phyloP scores from a whole-genome alignment of 345 rosid genomes.

The Odontarrhena argentea region DNA sequence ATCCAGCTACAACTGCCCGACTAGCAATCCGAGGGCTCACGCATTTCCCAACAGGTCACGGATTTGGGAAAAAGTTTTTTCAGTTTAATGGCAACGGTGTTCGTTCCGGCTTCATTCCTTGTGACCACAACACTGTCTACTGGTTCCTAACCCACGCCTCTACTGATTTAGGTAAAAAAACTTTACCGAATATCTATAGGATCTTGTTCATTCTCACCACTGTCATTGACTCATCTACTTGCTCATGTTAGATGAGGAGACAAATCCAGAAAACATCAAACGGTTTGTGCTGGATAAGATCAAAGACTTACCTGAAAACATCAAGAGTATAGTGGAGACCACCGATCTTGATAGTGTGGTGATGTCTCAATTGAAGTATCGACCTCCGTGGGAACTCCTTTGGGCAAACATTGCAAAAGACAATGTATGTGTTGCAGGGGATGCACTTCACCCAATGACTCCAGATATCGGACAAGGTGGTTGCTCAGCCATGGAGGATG shows the following conservation, averaged over 20 bases:
- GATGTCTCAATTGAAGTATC: slow-evolving; percentile 40
- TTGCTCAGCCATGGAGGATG: slow-evolving; percentile 69
- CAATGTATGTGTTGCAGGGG: slow-evolving; percentile 67
- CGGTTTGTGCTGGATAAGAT: slow-evolving; percentile 49
- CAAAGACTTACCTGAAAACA: slow-evolving; percentile 41
- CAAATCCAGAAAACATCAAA: slow-evolving; percentile 45
- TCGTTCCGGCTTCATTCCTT: slow-evolving; percentile 56
- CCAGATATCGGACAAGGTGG: slow-evolving; percentile 77
- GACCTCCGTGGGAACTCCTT: slow-evolving; percentile 64
- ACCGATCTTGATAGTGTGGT: slow-evolving; percentile 45
- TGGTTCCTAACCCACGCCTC: slow-evolving; percentile 54
- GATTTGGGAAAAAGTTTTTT: slow-evolving; percentile 40
- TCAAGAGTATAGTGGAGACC: slow-evolving; percentile 45
- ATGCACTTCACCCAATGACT: slow-evolving; percentile 78
- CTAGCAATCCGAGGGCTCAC: slow-evolving; percentile 52
- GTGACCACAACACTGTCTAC: slow-evolving; percentile 47
- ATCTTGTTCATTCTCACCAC: slow-evolving; percentile 5
- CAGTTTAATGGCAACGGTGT: slow-evolving; percentile 53
- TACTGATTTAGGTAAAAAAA: slow-evolving; percentile 32
- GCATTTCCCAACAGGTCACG: slow-evolving; percentile 46
- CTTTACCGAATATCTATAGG: background rate
- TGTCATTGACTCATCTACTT: slow-evolving; percentile 20
- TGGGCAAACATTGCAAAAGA: slow-evolving; percentile 61
- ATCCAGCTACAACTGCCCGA: slow-evolving; percentile 44
- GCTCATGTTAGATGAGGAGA: slow-evolving; percentile 35